Evolutionary conservation across 768 basidiomycete species (phyloP).

Genomic region (Tremella yokohamensis): DNA sequence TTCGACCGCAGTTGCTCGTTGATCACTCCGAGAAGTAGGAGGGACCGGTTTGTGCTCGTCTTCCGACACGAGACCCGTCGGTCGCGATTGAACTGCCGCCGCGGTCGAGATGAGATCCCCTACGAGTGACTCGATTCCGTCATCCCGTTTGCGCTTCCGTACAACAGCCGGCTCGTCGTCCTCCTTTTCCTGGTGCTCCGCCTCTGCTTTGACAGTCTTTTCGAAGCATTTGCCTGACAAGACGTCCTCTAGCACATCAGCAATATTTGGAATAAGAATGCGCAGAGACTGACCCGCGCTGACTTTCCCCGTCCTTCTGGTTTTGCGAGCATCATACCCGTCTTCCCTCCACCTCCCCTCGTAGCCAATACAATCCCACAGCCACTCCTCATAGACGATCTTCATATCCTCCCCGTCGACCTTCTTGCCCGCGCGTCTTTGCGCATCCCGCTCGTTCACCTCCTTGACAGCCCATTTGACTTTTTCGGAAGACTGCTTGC

Average conservation of each 20-base stretch:
- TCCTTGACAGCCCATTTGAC: constrained; percentile 55
- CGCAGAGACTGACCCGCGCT: constrained; percentile 24
- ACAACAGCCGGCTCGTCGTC: constrained; percentile 37
- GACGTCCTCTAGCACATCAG: constrained; percentile 31
- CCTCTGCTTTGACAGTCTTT: constrained; percentile 5
- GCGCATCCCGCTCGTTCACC: constrained; percentile 21
- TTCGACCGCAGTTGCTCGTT: background rate
- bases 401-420: constrained; percentile 61
- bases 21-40: background rate
- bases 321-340: constrained; percentile 42
- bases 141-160: constrained; percentile 33
- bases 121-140: constrained; percentile 30
- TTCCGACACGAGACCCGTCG: too few species aligned
- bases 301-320: constrained; percentile 25
- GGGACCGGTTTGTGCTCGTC: background rate
- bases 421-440: constrained; percentile 44
- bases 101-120: constrained; percentile 40
- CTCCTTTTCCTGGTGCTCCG: constrained; percentile 8
- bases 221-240: constrained; percentile 22
- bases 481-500: constrained; percentile 59
- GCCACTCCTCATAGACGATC: constrained; percentile 91
- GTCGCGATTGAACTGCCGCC: too few species aligned
- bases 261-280: background rate
- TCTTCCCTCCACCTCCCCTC: constrained; percentile 57
- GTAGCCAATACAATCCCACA: constrained; percentile 83